These are phyloP conservation scores for Leersia perrieri DNA, from an alignment of 176 grass and related monocot species.

Conservation along the genomic window DNA sequence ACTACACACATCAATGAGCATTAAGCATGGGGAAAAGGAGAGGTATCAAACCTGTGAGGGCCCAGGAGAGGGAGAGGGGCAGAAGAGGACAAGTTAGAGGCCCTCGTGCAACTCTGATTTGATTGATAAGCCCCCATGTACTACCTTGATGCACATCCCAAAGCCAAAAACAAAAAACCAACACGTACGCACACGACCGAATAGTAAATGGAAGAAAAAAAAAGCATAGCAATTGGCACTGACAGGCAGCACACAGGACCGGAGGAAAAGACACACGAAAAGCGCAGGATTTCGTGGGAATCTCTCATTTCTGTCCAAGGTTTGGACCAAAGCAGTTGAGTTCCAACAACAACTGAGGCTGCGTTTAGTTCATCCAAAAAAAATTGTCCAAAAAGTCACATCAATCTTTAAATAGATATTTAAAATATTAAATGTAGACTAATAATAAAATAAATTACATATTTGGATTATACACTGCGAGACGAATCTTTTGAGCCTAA, in stretches of 20 bases:
- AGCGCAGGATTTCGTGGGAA: background rate
- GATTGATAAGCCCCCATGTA: constrained; percentile 32
- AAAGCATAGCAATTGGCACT: background rate
- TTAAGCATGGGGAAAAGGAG: constrained; percentile 10
- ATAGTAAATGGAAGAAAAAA: background rate
- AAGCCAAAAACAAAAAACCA: background rate
- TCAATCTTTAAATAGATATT: too few relatives aligned
- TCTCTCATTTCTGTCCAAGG: background rate
- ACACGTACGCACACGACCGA: background rate
- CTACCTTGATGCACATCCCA: background rate
- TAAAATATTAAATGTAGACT: too few relatives aligned
- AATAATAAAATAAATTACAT: too few relatives aligned
- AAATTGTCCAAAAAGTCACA: too few relatives aligned
- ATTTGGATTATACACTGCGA: too few relatives aligned
- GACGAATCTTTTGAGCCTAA: too few relatives aligned
- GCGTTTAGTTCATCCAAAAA: too few relatives aligned
- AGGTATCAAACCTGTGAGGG: background rate
- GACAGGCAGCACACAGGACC: background rate
- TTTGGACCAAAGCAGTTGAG: background rate
- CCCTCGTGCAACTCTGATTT: constrained; percentile 63
- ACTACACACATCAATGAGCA: background rate
- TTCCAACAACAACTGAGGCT: too few relatives aligned
- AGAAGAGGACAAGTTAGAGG: constrained; percentile 40
- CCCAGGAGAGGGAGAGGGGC: background rate
- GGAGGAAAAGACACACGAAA: background rate